Evolutionary conservation across 192 early-diverging fungal species (phyloP).

Genomic region (Gaertneriomyces sp.): DNA sequence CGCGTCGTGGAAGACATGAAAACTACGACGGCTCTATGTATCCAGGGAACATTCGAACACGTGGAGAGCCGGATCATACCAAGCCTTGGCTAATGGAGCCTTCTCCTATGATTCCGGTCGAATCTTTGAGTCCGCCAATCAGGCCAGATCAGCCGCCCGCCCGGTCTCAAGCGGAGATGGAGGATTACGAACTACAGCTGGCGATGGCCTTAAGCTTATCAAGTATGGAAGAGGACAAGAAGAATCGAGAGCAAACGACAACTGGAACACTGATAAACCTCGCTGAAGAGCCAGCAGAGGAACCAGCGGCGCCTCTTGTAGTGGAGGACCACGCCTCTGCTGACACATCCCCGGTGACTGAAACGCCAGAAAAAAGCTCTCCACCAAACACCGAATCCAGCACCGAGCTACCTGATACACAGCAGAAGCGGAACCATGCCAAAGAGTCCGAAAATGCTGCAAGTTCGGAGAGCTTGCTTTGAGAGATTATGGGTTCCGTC

Average conservation of each 20-base stretch:
- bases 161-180: conserved; percentile 28
- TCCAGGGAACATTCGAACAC: conserved; percentile 11
- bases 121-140: not conserved
- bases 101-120: not conserved
- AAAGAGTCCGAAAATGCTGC: no score
- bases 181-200: conserved; percentile 52
- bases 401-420: no score
- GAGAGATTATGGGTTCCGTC: no score
- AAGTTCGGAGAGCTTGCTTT: no score
- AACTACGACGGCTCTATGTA: not conserved
- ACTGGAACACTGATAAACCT: no score
- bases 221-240: conserved; percentile 24
- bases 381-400: no score
- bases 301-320: no score
- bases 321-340: no score
- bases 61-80: not conserved
- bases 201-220: conserved; percentile 49
- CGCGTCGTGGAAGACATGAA: not conserved
- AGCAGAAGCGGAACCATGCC: no score
- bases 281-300: no score
- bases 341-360: no score
- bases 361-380: no score
- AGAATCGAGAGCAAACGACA: conserved; percentile 2
- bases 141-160: not conserved
- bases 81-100: conserved; percentile 6